Evolutionary conservation across 345 rosid genomes (phyloP).

Genomic region (Linum tenue): DNA sequence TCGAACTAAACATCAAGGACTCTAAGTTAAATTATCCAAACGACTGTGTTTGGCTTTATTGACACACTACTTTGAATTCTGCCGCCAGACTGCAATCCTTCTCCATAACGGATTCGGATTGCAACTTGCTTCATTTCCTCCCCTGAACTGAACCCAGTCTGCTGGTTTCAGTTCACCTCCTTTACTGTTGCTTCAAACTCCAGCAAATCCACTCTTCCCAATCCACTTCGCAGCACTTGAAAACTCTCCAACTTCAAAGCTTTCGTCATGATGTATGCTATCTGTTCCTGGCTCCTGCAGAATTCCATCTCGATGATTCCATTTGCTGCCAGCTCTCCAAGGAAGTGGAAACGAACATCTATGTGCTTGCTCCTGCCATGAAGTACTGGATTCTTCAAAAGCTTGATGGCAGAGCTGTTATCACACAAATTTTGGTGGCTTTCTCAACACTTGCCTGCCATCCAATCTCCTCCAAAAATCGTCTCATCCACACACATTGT

Average conservation of each 20-base stretch:
- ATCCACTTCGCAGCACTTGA: too few species aligned
- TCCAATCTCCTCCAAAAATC: slow-evolving; percentile 2
- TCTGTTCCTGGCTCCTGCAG: background rate
- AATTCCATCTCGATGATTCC: background rate
- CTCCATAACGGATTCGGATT: too few species aligned
- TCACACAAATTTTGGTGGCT: background rate
- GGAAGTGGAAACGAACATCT: background rate
- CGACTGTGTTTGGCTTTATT: too few species aligned
- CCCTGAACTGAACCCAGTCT: background rate
- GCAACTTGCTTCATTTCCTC: too few species aligned
- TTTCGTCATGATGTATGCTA: background rate
- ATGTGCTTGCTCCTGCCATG: too few species aligned
- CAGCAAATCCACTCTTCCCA: background rate
- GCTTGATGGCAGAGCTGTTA: background rate
- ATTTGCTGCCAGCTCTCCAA: background rate
- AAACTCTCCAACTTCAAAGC: background rate
- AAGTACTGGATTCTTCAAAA: too few species aligned
- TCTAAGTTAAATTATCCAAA: too few species aligned
- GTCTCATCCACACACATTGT: too few species aligned
- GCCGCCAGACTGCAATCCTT: too few species aligned
- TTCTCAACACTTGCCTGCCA: background rate
- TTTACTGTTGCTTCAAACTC: too few species aligned
- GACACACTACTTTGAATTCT: too few species aligned
- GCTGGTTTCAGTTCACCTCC: background rate
- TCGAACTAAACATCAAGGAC: too few species aligned